Conservation (phyloP, 768 basidiomycete species). For the Megacollybia marginata region DNA sequence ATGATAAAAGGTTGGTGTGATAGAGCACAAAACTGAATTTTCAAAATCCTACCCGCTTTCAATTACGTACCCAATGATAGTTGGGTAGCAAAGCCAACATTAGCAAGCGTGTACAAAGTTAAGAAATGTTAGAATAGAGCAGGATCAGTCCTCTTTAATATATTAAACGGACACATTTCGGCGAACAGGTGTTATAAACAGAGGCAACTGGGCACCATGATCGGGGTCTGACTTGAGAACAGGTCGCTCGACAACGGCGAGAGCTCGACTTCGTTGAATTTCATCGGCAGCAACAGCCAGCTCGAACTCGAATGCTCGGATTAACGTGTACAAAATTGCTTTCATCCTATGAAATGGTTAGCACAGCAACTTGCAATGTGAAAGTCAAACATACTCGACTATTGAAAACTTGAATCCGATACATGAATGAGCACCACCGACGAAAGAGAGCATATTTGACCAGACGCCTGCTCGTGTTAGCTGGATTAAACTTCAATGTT, state of each 20-base stretch:
- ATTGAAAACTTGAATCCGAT: conserved; percentile 63
- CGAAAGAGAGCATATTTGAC: conserved; percentile 52
- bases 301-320: conserved; percentile 45
- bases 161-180: too few relatives aligned
- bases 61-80: too few relatives aligned
- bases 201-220: conserved; percentile 18
- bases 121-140: too few relatives aligned
- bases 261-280: conserved; percentile 25
- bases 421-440: conserved; percentile 58
- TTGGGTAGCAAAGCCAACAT: too few relatives aligned
- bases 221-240: conserved; percentile 16
- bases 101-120: too few relatives aligned
- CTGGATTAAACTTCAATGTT: too few relatives aligned
- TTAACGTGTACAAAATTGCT: conserved; percentile 38
- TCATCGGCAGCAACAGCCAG: conserved; percentile 42
- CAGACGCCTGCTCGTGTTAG: conserved; percentile 33
- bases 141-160: too few relatives aligned
- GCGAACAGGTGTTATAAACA: conserved; percentile 5
- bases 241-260: conserved; percentile 17
- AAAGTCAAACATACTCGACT: conserved; percentile 35
- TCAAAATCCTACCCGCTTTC: too few relatives aligned
- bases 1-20: too few relatives aligned
- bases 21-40: too few relatives aligned
- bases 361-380: not conserved
- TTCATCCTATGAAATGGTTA: conserved; percentile 23